These are phyloP conservation scores for Styphnolobium japonicum DNA, from an alignment of 306 rosid species.

Conservation along the genomic window DNA sequence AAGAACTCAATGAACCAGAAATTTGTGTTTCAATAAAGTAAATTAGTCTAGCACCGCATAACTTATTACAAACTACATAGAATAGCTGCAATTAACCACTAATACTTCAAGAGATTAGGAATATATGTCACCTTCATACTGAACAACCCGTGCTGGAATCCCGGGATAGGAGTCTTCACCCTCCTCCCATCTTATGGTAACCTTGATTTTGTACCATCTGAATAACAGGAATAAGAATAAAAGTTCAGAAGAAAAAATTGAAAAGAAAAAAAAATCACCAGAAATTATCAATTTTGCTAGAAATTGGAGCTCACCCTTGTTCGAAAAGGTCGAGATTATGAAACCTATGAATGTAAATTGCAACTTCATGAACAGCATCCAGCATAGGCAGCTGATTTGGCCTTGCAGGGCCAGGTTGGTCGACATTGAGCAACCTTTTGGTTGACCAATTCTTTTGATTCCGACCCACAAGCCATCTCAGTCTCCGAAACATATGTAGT, in stretches of 20 bases:
- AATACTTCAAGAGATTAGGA: conserved; percentile 6
- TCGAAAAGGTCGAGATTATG: conserved; percentile 95
- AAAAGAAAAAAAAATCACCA: not conserved
- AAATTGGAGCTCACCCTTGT: conserved; percentile 63
- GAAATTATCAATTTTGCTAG: not conserved
- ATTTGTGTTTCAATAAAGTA: not conserved
- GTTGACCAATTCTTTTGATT: conserved; percentile 56
- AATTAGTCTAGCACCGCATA: conserved; percentile 1
- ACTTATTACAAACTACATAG: conserved; percentile 10
- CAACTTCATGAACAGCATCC: conserved; percentile 82
- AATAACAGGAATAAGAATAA: not conserved
- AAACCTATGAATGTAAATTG: conserved; percentile 84
- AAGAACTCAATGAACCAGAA: conserved; percentile 14
- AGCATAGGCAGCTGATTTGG: conserved; percentile 53
- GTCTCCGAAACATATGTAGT: conserved; percentile 66
- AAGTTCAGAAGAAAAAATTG: not conserved
- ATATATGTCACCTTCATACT: conserved; percentile 74
- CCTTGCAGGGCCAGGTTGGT: conserved; percentile 44
- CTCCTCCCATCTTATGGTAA: conserved; percentile 79
- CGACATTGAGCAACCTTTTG: conserved; percentile 66
- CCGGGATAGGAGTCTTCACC: conserved; percentile 57
- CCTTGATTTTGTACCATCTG: conserved; percentile 91
- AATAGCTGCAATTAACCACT: conserved; percentile 4
- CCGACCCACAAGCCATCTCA: conserved; percentile 74
- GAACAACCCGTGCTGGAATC: conserved; percentile 91